These are phyloP conservation scores for Dactylellina parvicollis DNA, from an alignment of 2,329 filamentous ascomycete species.

Conservation along the genomic window DNA sequence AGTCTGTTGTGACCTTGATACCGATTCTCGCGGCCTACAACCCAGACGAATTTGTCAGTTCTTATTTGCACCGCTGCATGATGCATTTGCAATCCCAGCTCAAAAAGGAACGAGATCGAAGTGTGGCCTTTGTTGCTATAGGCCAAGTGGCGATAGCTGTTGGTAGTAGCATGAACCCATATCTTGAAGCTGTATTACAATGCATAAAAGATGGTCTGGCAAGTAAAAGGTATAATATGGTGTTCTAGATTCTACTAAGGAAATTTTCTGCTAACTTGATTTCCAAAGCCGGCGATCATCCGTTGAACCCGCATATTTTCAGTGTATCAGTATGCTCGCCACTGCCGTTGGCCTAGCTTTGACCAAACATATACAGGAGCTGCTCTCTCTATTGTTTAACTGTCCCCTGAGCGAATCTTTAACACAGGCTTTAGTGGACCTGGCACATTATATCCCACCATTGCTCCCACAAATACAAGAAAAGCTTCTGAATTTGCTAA, in stretches of 20 bases:
- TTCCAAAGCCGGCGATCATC: slow-evolving; percentile 43
- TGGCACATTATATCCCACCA: slow-evolving; percentile 98
- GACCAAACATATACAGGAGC: slow-evolving; percentile 96
- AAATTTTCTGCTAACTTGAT: slow-evolving; percentile 4
- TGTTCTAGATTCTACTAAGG: background rate
- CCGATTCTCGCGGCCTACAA: slow-evolving; percentile 93
- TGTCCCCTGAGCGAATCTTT: slow-evolving; percentile 93
- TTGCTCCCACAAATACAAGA: slow-evolving; percentile 94
- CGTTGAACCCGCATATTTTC: slow-evolving; percentile 61
- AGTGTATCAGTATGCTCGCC: slow-evolving; percentile 96
- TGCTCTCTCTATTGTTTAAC: slow-evolving; percentile 95
- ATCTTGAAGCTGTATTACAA: slow-evolving; percentile 90
- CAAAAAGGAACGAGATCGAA: slow-evolving; percentile 85
- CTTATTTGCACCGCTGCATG: slow-evolving; percentile 96
- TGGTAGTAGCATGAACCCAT: slow-evolving; percentile 91
- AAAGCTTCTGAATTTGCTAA: slow-evolving; percentile 90
- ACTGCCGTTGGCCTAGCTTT: slow-evolving; percentile 94
- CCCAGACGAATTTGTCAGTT: slow-evolving; percentile 85
- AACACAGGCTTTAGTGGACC: slow-evolving; percentile 94
- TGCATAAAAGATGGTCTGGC: slow-evolving; percentile 82
- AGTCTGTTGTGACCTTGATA: slow-evolving; percentile 89
- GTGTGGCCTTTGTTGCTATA: slow-evolving; percentile 93
- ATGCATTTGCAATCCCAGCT: slow-evolving; percentile 91
- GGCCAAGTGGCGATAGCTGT: slow-evolving; percentile 96
- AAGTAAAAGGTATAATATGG: slow-evolving; percentile 56